phyloP scores from a whole-genome alignment of 768 basidiomycete genomes.

The Phlebiopsis gigantea region DNA sequence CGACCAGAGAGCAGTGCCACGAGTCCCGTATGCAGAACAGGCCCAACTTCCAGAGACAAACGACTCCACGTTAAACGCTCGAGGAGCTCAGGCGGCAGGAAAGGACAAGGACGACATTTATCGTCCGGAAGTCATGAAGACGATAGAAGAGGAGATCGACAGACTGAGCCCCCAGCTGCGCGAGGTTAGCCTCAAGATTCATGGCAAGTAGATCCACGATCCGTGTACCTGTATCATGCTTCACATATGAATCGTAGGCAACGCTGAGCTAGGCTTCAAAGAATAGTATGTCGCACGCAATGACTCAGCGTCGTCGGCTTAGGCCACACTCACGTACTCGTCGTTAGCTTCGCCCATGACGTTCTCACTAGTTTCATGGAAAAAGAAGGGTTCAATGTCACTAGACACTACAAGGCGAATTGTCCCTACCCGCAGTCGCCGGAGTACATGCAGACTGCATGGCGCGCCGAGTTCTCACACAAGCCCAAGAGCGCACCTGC shows the following conservation, averaged over 20 bases:
- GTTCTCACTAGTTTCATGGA: conserved; percentile 62
- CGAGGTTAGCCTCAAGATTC: conserved; percentile 65
- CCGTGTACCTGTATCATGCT: not conserved
- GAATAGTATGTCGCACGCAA: conserved; percentile 45
- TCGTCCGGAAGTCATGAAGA: conserved; percentile 52
- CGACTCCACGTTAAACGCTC: not conserved
- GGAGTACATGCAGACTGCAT: conserved; percentile 68
- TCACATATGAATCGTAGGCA: conserved; percentile 35
- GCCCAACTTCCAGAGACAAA: not conserved
- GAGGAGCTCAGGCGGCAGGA: not conserved
- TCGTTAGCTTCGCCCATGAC: conserved; percentile 62
- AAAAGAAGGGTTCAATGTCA: conserved; percentile 60
- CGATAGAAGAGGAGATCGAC: conserved; percentile 52
- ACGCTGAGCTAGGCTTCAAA: conserved; percentile 64
- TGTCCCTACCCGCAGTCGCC: conserved; percentile 30
- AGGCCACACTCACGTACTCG: not conserved
- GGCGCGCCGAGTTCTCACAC: conserved; percentile 63
- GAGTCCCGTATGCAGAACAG: not conserved
- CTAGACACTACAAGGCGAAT: conserved; percentile 38
- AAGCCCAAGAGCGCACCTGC: conserved; percentile 39
- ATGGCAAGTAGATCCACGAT: conserved; percentile 35
- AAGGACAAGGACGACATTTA: conserved; percentile 31
- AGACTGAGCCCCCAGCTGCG: conserved; percentile 51
- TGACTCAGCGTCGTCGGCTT: not conserved
- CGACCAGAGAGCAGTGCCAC: not conserved